These are phyloP conservation scores for Pythium pyrilobum DNA, from an alignment of 352 stramenopile genomes.

Conservation along the genomic window DNA sequence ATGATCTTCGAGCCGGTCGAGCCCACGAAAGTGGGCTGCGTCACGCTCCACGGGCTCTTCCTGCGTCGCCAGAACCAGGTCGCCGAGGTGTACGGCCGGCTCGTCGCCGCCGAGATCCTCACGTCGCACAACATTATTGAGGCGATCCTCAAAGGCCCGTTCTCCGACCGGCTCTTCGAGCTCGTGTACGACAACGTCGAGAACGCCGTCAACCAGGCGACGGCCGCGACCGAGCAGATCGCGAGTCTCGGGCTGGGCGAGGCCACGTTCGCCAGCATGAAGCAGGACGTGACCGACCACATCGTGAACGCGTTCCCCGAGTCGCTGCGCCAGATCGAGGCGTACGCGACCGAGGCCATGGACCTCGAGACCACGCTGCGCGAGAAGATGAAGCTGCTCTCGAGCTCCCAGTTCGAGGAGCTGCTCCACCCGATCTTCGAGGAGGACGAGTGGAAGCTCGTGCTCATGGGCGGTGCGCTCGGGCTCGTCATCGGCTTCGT, in stretches of 20 bases:
- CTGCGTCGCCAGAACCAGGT: constrained; percentile 90
- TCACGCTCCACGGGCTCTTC: constrained; percentile 95
- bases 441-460: constrained; percentile 98
- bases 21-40: constrained; percentile 58
- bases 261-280: constrained; percentile 79
- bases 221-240: constrained; percentile 71
- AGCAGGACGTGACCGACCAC: constrained; percentile 84
- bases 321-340: constrained; percentile 88
- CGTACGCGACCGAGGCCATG: constrained; percentile 91
- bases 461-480: constrained; percentile 93
- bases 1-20: constrained; percentile 91
- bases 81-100: constrained; percentile 79
- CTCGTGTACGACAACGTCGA: constrained; percentile 87
- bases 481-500: constrained; percentile 89
- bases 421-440: constrained; percentile 97
- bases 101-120: constrained; percentile 82
- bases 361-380: constrained; percentile 90
- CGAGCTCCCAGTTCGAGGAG: constrained; percentile 91
- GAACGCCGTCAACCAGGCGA: constrained; percentile 71
- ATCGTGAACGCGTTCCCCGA: constrained; percentile 87
- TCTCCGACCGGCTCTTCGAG: constrained; percentile 79
- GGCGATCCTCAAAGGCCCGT: constrained; percentile 82
- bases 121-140: constrained; percentile 87
- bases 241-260: constrained; percentile 80
- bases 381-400: constrained; percentile 89